Evolutionary conservation across 164 flowering plant genomes (phyloP).

Genomic region (Vitis rotundifolia): DNA sequence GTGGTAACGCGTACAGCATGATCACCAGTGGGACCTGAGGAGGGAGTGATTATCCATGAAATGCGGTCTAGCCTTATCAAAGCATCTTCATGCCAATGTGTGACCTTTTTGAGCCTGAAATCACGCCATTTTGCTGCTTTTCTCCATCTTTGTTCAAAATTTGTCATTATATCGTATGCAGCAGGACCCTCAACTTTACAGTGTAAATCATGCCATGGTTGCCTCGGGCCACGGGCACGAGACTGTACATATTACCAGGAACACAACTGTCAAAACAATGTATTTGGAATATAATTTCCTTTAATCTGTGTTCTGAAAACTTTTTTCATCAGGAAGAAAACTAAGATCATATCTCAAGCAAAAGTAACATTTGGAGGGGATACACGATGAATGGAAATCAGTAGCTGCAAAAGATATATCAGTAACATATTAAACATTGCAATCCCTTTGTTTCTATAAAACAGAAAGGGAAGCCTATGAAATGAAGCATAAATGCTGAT

Average conservation of each 20-base stretch:
- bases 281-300: background rate
- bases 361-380: too few species aligned
- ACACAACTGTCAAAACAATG: conserved; percentile 7
- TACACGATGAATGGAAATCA: too few species aligned
- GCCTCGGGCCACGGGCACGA: conserved; percentile 53
- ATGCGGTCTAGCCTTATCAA: conserved; percentile 70
- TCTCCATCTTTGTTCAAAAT: conserved; percentile 83
- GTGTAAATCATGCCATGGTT: conserved; percentile 92
- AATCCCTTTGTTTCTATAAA: too few species aligned
- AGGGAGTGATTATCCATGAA: conserved; percentile 69
- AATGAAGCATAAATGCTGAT: too few species aligned
- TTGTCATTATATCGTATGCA: conserved; percentile 69
- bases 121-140: conserved; percentile 69
- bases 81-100: conserved; percentile 71
- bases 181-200: conserved; percentile 86
- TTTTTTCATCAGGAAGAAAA: background rate
- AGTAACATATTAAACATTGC: too few species aligned
- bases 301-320: background rate
- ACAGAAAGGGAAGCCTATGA: too few species aligned
- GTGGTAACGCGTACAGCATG: conserved; percentile 17
- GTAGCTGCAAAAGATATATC: too few species aligned
- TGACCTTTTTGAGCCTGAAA: conserved; percentile 51
- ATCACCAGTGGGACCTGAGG: conserved; percentile 37
- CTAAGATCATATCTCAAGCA: too few species aligned
- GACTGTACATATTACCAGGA: conserved; percentile 28